A percentile compares a stretch with the other conserved stretches of the same genome.
Conservation (phyloP, 2,329 filamentous ascomycete genomes). For the Xenoacremonium recifei region DNA sequence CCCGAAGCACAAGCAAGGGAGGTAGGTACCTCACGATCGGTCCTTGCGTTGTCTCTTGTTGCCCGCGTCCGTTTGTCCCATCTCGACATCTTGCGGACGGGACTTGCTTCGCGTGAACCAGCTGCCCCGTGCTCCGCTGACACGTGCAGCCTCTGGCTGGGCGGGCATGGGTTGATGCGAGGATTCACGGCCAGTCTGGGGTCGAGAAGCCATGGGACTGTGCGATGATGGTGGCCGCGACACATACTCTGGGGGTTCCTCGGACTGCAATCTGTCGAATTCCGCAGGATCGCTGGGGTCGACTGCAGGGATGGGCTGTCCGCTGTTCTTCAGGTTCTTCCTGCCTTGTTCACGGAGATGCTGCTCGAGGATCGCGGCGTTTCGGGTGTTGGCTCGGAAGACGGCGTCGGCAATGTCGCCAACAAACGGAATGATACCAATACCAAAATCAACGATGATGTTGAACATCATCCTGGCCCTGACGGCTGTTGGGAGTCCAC, state of each 20-base stretch:
- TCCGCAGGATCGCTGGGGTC: slow-evolving; percentile 54
- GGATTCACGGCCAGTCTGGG: slow-evolving; percentile 11
- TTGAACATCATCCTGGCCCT: slow-evolving; percentile 77
- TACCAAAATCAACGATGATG: slow-evolving; percentile 68
- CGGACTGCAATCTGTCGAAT: slow-evolving; percentile 42
- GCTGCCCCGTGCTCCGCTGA: slow-evolving; percentile 24
- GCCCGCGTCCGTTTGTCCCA: slow-evolving; percentile 19
- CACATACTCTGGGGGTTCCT: slow-evolving; percentile 25
- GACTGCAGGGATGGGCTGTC: slow-evolving; percentile 43
- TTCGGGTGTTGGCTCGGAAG: slow-evolving; percentile 75
- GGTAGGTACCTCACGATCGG: not conserved
- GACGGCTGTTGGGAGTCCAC: slow-evolving; percentile 64
- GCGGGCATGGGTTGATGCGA: slow-evolving; percentile 16
- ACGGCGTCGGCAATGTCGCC: slow-evolving; percentile 74
- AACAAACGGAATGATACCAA: slow-evolving; percentile 72
- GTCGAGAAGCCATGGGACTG: slow-evolving; percentile 20
- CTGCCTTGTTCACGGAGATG: slow-evolving; percentile 68
- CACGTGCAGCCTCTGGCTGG: slow-evolving; percentile 28
- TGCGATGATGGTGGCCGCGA: slow-evolving; percentile 26
- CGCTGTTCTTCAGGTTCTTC: slow-evolving; percentile 48
- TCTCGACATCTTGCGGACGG: slow-evolving; percentile 30
- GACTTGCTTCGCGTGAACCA: slow-evolving; percentile 28
- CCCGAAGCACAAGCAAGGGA: not conserved
- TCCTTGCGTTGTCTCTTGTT: slow-evolving; percentile 14
- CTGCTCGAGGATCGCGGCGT: slow-evolving; percentile 67